These are phyloP conservation scores for Leptographium radiaticola DNA, from an alignment of 2,329 filamentous ascomycete genomes.

Conservation along the genomic window DNA sequence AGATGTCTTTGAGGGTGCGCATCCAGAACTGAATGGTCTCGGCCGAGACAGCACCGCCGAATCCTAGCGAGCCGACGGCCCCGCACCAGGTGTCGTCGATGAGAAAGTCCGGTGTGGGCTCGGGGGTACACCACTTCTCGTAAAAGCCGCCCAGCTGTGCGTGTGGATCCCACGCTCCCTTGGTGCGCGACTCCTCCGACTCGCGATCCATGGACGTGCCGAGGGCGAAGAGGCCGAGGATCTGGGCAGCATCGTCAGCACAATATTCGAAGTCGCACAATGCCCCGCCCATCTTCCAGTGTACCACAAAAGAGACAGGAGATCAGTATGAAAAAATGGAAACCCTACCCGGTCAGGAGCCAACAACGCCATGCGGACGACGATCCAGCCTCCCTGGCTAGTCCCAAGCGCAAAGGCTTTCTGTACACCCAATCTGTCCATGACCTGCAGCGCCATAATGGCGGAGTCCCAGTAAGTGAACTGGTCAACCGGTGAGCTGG, in stretches of 20 bases:
- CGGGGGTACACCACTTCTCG: slow-evolving; percentile 25
- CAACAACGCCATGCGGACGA: slow-evolving; percentile 36
- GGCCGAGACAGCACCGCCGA: slow-evolving; percentile 24
- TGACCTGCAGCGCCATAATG: slow-evolving; percentile 39
- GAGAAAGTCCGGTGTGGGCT: slow-evolving; percentile 31
- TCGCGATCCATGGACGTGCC: slow-evolving; percentile 38
- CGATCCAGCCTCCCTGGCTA: slow-evolving; percentile 40
- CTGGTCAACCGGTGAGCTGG: slow-evolving; percentile 27
- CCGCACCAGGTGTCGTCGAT: slow-evolving; percentile 32
- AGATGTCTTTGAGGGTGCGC: slow-evolving; percentile 29
- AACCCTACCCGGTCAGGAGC: slow-evolving; percentile 29
- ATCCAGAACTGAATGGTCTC: slow-evolving; percentile 32
- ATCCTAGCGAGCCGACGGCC: slow-evolving; percentile 31
- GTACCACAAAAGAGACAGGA: background rate
- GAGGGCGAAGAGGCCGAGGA: slow-evolving; percentile 29
- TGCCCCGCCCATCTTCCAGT: background rate
- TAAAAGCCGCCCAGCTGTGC: slow-evolving; percentile 27
- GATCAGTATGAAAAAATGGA: background rate
- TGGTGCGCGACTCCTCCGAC: slow-evolving; percentile 26
- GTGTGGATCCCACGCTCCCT: slow-evolving; percentile 35
- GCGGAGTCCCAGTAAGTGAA: slow-evolving; percentile 44
- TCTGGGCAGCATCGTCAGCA: slow-evolving; percentile 16
- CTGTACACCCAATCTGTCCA: slow-evolving; percentile 34
- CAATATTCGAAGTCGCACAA: too few relatives aligned
- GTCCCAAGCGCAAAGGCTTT: slow-evolving; percentile 38